Percentiles rank a stretch among this genome's conserved stretches.
Conservation (phyloP, 495 filamentous ascomycete species). For the Penicillium goetzii region DNA sequence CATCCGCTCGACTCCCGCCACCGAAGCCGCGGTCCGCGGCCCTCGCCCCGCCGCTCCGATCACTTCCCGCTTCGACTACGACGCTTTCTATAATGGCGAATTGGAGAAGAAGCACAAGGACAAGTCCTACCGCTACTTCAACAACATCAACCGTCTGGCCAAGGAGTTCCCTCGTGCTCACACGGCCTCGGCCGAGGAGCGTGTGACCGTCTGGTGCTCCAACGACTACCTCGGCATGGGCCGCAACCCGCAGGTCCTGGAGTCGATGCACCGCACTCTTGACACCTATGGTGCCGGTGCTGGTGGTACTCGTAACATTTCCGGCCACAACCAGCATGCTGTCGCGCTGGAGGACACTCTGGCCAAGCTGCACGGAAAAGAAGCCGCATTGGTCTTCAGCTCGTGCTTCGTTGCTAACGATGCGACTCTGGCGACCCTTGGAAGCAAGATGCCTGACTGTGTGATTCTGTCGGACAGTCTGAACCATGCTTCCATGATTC, state of each 20-base stretch:
- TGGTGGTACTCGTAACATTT: conserved; percentile 95
- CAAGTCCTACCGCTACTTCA: conserved; percentile 99
- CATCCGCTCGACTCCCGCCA: conserved; percentile 25
- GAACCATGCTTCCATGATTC: conserved; percentile 99
- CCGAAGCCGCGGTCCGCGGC: conserved; percentile 36
- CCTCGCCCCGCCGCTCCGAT: conserved; percentile 49
- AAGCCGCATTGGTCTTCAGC: conserved; percentile 89
- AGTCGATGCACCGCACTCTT: conserved; percentile 91
- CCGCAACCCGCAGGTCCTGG: conserved; percentile 81
- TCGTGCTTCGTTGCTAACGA: conserved; percentile 99
- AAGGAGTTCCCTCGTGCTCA: conserved; percentile 96
- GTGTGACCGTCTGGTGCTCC: conserved; percentile 98
- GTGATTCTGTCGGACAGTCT: conserved; percentile 93
- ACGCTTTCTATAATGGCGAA: conserved; percentile 84
- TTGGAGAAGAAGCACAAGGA: conserved; percentile 99
- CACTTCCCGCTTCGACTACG: conserved; percentile 77
- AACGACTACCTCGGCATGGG: conserved; percentile 99
- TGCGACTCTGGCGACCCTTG: conserved; percentile 92
- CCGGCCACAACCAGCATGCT: conserved; percentile 95
- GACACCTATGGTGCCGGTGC: conserved; percentile 95
- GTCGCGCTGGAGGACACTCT: conserved; percentile 81
- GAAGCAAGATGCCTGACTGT: conserved; percentile 93
- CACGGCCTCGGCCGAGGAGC: conserved; percentile 79
- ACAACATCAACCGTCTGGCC: conserved; percentile 98
- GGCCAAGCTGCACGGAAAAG: conserved; percentile 89